Conservation (phyloP, 352 stramenopile species). For the Globisporangium megalacanthum region DNA sequence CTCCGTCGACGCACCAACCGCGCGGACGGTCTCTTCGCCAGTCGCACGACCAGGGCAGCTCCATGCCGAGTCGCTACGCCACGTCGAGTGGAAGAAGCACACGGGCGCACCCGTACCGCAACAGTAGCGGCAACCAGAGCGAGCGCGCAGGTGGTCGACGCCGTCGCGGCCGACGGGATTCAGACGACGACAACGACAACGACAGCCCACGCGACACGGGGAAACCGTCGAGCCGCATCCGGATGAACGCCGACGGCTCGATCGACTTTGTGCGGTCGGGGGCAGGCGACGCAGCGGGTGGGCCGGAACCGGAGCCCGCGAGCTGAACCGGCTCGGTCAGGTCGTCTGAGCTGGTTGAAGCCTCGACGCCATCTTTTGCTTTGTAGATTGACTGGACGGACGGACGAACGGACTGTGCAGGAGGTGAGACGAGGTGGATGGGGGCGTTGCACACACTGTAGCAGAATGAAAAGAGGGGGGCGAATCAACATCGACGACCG, state of each 20-base stretch:
- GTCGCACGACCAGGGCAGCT: constrained; percentile 18
- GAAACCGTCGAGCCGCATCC: constrained; percentile 46
- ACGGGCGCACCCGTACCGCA: constrained; percentile 40
- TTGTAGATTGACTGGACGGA: not conserved
- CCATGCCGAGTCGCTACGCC: constrained; percentile 26
- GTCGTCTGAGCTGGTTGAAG: too few species aligned
- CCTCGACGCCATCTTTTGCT: too few species aligned
- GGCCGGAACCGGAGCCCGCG: too few species aligned
- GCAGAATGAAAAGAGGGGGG: not conserved
- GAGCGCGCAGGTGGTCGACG: constrained; percentile 12
- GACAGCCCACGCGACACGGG: constrained; percentile 20
- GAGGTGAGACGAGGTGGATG: not conserved
- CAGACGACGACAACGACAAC: constrained; percentile 13
- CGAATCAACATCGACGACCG: not conserved
- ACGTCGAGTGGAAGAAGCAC: constrained; percentile 15
- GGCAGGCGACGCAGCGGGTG: not conserved
- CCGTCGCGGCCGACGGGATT: constrained; percentile 4
- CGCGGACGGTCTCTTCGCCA: constrained; percentile 6
- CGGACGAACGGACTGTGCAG: not conserved
- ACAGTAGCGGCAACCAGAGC: constrained; percentile 16
- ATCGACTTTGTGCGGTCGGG: constrained; percentile 45
- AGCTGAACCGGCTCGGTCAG: too few species aligned
- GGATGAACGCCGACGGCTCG: constrained; percentile 54
- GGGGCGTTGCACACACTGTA: not conserved
- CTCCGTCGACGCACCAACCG: constrained; percentile 19